Base-by-base conservation (phyloP, 2,329 filamentous ascomycete species). In the Claviceps paspali region DNA sequence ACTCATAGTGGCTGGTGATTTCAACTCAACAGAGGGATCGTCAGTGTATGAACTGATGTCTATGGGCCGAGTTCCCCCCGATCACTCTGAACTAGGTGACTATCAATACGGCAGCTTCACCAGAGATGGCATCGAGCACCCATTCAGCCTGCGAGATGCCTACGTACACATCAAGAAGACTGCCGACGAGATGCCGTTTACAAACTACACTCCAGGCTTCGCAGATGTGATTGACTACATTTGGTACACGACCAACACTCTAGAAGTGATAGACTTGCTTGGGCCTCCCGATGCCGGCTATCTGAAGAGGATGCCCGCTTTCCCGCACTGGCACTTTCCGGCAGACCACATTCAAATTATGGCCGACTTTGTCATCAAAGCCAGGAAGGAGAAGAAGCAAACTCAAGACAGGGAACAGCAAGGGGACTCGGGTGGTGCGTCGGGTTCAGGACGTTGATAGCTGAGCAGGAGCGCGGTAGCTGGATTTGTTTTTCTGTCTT, bases 181-280 rank as follows among this genome's bases (percentile, higher is more conserved):
- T 26, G 77, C 79, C 6, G 82, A 86, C 40, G 84, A 94, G 54
- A 64, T 96, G 49, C 76, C 77, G 4, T 98, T 94, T 57, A 98
- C 91, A 33, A 98, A 98, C 60, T 98, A 96, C 60, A 92, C 86
- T 11, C 87, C 91, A 1, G 76, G 77, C n/a, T 98, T 95, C 61
- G 74, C 76, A 36, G 87, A 86, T 43, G 83, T 92, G 40, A 82
- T 98, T 47, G 91, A 98, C 56, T 95, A 96, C 59, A 85, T 98
- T 51, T 96, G 87, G 86, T 98, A 93, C 61, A 87, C 86, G 39
- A 88, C 85, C 40, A 94, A 91, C 57, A 77, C 81, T 17, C 67
- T 95, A 31, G 82, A 91, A 53, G 82, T 92, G 18, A 79, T 84
- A 14, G 81, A 81, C 37, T 61, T 95, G 37, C 76, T 95, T 4